Conservation (phyloP, 306 rosid genomes). For the Dalbergia cochinchinensis region DNA sequence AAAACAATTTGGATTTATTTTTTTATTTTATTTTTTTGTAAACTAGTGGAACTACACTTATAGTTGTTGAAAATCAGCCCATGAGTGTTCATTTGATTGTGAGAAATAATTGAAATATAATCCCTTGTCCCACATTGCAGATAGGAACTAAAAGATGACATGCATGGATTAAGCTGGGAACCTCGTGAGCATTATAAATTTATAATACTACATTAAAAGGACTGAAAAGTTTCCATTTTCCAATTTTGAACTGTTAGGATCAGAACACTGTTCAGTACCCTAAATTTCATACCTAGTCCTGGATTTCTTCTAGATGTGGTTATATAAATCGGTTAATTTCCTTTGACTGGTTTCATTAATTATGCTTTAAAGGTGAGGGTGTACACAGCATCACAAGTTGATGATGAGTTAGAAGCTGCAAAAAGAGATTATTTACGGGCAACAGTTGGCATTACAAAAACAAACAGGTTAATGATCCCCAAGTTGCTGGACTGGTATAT, state of each 20-base stretch:
- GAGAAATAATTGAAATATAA: too few species aligned
- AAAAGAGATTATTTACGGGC: conserved; percentile 93
- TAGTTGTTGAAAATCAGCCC: neutral
- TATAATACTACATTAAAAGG: neutral
- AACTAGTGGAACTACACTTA: too few species aligned
- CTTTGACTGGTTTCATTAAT: conserved; percentile 19
- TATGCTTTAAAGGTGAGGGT: conserved; percentile 77
- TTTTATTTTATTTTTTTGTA: neutral
- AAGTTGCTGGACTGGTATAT: conserved; percentile 92
- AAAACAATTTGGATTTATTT: neutral
- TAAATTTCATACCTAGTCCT: too few species aligned
- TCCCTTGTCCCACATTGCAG: too few species aligned
- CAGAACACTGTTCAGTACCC: too few species aligned
- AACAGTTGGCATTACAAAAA: conserved; percentile 73
- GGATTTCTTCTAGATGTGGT: conserved; percentile 19
- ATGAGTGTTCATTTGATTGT: neutral
- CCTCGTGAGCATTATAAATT: neutral
- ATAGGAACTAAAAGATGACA: too few species aligned
- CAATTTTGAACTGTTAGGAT: neutral
- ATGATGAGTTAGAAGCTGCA: conserved; percentile 86
- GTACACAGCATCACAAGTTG: conserved; percentile 78
- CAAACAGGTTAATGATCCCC: conserved; percentile 75
- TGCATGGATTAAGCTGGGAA: too few species aligned
- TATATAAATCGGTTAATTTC: neutral
- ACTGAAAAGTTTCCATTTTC: neutral